These are phyloP conservation scores for Streptanthus diversifolius DNA, from an alignment of 345 rosid species.

Conservation along the genomic window DNA sequence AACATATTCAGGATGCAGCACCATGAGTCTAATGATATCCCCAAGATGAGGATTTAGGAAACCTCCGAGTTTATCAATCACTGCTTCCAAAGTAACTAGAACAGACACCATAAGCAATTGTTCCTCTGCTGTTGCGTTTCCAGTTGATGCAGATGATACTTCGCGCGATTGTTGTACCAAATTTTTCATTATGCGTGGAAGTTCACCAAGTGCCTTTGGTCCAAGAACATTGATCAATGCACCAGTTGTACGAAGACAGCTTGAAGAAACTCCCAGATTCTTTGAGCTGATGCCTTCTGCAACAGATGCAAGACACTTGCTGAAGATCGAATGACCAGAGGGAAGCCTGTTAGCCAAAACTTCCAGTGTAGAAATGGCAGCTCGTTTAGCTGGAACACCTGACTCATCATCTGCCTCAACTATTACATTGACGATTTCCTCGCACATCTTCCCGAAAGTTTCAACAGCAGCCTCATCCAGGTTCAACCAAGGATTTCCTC, in stretches of 20 bases:
- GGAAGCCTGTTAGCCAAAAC: conserved; percentile 65
- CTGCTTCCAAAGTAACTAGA: conserved; percentile 77
- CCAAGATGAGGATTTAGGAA: conserved; percentile 85
- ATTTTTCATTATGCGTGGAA: conserved; percentile 70
- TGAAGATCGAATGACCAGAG: conserved; percentile 59
- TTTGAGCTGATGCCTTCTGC: conserved; percentile 55
- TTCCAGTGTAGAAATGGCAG: conserved; percentile 77
- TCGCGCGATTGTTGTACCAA: conserved; percentile 42
- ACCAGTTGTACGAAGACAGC: conserved; percentile 73
- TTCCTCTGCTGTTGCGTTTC: conserved; percentile 25
- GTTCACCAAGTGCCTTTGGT: conserved; percentile 68
- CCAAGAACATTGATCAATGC: conserved; percentile 84
- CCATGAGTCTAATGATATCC: conserved; percentile 59
- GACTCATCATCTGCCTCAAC: conserved; percentile 51
- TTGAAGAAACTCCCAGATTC: conserved; percentile 57
- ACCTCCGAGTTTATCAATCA: conserved; percentile 83
- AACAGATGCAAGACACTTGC: conserved; percentile 64
- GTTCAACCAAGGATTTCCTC: conserved; percentile 48
- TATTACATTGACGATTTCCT: conserved; percentile 58
- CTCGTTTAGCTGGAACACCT: conserved; percentile 49
- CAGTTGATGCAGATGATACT: conserved; percentile 31
- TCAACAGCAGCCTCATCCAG: conserved; percentile 53
- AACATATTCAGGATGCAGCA: conserved; percentile 57
- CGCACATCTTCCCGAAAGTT: conserved; percentile 57
- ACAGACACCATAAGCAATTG: conserved; percentile 53